phyloP scores from a whole-genome alignment of 176 grass and related monocot species.

The Bonia amplexicaulis region DNA sequence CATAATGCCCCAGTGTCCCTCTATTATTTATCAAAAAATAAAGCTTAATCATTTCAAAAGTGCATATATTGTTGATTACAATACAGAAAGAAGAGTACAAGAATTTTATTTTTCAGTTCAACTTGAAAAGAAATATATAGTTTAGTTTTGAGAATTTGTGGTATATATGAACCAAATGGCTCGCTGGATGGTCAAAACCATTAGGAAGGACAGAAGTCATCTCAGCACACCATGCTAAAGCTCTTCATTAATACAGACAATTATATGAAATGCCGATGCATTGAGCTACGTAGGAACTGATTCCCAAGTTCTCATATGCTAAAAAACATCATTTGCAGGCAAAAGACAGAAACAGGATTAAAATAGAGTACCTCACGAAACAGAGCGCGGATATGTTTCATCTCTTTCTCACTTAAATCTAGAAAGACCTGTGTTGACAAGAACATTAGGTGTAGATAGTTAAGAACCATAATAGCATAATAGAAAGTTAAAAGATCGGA shows the following conservation, averaged over 20 bases:
- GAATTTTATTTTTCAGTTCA: background rate
- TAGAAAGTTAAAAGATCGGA: constrained; percentile 3
- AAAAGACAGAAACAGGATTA: too few relatives aligned
- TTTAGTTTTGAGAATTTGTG: constrained; percentile 9
- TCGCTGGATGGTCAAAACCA: background rate
- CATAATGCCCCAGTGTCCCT: background rate
- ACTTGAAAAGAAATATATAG: background rate
- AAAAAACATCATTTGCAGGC: constrained; percentile 5
- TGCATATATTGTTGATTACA: background rate
- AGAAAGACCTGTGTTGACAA: constrained; percentile 66
- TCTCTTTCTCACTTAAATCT: constrained; percentile 82
- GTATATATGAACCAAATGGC: constrained; percentile 5
- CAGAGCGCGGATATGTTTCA: constrained; percentile 65
- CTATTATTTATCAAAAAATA: background rate
- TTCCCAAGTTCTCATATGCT: background rate
- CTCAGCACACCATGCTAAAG: background rate
- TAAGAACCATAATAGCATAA: constrained; percentile 2
- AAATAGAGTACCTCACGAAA: constrained; percentile 74
- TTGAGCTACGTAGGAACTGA: background rate
- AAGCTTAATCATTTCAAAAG: constrained; percentile 19
- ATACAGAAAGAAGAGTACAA: background rate
- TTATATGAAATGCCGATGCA: background rate
- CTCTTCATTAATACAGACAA: background rate
- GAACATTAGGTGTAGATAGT: constrained; percentile 2
- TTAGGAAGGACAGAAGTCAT: background rate